Percentiles rank a stretch among this genome's conserved stretches.
These are phyloP conservation scores for Cercophora newfieldiana DNA, from an alignment of 495 filamentous ascomycete genomes.

Conservation along the genomic window DNA sequence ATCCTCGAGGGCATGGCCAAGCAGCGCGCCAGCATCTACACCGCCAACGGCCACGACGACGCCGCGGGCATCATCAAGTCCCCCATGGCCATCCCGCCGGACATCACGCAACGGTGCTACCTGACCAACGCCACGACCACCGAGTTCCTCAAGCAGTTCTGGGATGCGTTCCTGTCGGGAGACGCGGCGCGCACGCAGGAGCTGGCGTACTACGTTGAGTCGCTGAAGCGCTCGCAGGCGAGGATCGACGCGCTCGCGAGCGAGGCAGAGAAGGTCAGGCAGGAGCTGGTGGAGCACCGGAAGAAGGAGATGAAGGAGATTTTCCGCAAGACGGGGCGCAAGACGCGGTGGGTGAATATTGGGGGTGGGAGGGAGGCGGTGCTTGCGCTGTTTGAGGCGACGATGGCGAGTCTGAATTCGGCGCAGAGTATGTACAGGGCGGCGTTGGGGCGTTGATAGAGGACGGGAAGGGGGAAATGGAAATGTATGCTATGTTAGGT, in stretches of 20 bases:
- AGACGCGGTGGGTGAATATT: slow-evolving; percentile 62
- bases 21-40: slow-evolving; percentile 46
- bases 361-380: slow-evolving; percentile 77
- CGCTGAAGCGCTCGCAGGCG: slow-evolving; percentile 70
- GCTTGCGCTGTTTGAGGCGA: slow-evolving; percentile 69
- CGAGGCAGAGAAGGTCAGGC: slow-evolving; percentile 73
- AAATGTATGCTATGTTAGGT: not conserved
- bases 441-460: not conserved
- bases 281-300: slow-evolving; percentile 60
- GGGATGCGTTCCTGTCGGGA: slow-evolving; percentile 82
- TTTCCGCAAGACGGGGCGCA: slow-evolving; percentile 68
- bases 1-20: slow-evolving; percentile 53
- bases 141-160: slow-evolving; percentile 96
- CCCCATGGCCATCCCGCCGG: slow-evolving; percentile 62
- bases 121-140: slow-evolving; percentile 89
- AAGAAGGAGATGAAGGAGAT: slow-evolving; percentile 68
- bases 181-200: slow-evolving; percentile 71
- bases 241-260: slow-evolving; percentile 79
- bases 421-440: slow-evolving; percentile 65
- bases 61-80: slow-evolving; percentile 33
- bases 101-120: slow-evolving; percentile 69
- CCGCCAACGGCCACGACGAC: slow-evolving; percentile 27
- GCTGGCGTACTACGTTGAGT: slow-evolving; percentile 72
- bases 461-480: not conserved
- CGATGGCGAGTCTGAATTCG: slow-evolving; percentile 62